Base-by-base conservation (phyloP, 768 basidiomycete genomes). In the Termitomyces sp. region DNA sequence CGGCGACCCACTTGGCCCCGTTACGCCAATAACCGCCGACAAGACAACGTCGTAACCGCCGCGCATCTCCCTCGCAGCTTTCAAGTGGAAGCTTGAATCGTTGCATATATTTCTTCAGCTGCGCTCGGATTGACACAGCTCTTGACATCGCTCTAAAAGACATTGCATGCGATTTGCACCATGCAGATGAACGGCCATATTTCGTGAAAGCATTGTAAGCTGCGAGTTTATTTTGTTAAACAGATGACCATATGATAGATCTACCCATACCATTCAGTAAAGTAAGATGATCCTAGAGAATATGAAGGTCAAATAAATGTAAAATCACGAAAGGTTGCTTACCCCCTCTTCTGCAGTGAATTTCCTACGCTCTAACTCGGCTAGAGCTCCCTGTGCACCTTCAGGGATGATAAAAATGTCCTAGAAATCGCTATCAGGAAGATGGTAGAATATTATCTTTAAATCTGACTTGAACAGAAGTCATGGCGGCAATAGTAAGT, bases 341-440 rank as follows among this genome's bases (percentile, higher is more conserved):
- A 93, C 93, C 64, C 97, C 97, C 81, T 99, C 97, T 70, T 98
- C 95, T 0, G 95, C 93, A 0, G 93, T 98, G 64, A 98, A 98
- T 67, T 98, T 98, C 55, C 97, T 75, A 49, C 93, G 78, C 69
- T 98, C 95, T 14, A 98, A 74, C 69, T 98, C 96, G 3, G 90
- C 93, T 32, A 93, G 67, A 1, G 93, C 92, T 12, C 92, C 92
- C 5, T 82, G 79, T 8, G 88, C 84, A 5, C 93, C 94, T 2
- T 93, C 90, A 3, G 89, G 87, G 53, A 91, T 90, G 24, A 95
- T 69, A 66, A 99, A 99, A 2, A 88, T 84, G 63, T 98, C 93
- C 92, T 97, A 42, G 53, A 21, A 21, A 47, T 35, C 5, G 9
- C 10, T 15, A 48, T 48, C n/a, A 57, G 45, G 19, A 49, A 44